phyloP scores from a whole-genome alignment of 2,329 filamentous ascomycete genomes.

The Hypoxylon rubiginosum region DNA sequence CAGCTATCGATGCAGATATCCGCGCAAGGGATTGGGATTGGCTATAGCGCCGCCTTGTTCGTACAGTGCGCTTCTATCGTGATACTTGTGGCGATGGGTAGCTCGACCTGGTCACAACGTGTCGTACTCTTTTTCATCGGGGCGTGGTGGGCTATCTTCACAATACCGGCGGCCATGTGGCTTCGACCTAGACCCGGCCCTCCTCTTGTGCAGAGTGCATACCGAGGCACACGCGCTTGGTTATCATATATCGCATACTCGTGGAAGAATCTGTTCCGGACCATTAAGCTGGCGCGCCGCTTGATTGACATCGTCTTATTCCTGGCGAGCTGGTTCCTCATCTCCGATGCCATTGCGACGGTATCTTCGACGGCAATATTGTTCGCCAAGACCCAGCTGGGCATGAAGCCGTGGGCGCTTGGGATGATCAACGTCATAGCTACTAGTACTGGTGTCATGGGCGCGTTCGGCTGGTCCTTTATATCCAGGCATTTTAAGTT shows the following conservation, averaged over 20 bases:
- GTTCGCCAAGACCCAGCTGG: constrained; percentile 92
- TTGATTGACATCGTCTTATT: constrained; percentile 83
- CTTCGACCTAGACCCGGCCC: constrained; percentile 90
- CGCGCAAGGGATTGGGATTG: constrained; percentile 91
- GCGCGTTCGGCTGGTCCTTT: constrained; percentile 90
- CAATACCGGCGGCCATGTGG: constrained; percentile 88
- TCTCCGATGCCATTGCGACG: constrained; percentile 94
- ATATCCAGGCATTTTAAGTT: constrained; percentile 79
- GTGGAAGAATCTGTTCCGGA: constrained; percentile 88
- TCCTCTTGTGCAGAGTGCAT: constrained; percentile 69
- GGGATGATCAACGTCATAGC: constrained; percentile 95
- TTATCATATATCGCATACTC: constrained; percentile 82
- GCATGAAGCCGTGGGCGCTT: constrained; percentile 89
- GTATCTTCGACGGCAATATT: constrained; percentile 94
- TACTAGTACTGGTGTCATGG: constrained; percentile 84
- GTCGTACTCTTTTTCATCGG: constrained; percentile 90
- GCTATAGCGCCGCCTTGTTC: constrained; percentile 88
- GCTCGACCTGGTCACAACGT: constrained; percentile 86
- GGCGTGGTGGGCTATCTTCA: constrained; percentile 93
- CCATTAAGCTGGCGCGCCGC: constrained; percentile 78
- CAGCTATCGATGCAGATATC: constrained; percentile 91
- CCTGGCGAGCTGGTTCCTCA: constrained; percentile 90
- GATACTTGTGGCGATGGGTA: constrained; percentile 78
- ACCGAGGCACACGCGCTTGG: constrained; percentile 63
- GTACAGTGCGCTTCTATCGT: constrained; percentile 86